Percentiles rank a stretch among this genome's conserved stretches.
These are phyloP conservation scores for Parastagonospora nodorum DNA, from an alignment of 2,329 filamentous ascomycete species.

Conservation along the genomic window DNA sequence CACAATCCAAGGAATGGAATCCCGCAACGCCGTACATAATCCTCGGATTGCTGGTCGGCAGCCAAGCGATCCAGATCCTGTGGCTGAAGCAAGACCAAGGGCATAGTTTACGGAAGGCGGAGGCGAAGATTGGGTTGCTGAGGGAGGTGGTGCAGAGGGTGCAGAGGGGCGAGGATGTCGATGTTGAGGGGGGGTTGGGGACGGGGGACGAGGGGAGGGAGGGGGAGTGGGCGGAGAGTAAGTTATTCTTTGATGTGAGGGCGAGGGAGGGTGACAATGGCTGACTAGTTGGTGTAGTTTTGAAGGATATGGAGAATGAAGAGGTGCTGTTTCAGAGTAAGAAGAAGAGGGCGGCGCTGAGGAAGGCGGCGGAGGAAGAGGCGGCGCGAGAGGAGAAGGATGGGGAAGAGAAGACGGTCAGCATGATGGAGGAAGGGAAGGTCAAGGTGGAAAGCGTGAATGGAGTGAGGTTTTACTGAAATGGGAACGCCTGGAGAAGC, in stretches of 20 bases:
- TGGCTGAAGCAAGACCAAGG: constrained; percentile 75
- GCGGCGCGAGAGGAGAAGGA: constrained; percentile 4
- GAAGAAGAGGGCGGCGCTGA: constrained; percentile 35
- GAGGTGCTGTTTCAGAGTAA: constrained; percentile 59
- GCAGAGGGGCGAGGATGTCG: constrained; percentile 49
- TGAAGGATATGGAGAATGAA: constrained; percentile 70
- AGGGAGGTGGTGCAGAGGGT: constrained; percentile 68
- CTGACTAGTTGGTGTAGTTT: constrained; percentile 52
- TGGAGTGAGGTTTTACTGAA: constrained; percentile 40
- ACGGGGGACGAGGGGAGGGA: constrained; percentile 77
- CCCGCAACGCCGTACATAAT: constrained; percentile 71
- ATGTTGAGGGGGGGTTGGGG: constrained; percentile 82
- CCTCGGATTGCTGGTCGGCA: constrained; percentile 79
- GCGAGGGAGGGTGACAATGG: not conserved
- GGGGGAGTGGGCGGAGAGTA: constrained; percentile 85
- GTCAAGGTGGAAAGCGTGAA: constrained; percentile 36
- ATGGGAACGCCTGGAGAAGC: not conserved
- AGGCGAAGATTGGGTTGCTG: constrained; percentile 77
- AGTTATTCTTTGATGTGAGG: constrained; percentile 35
- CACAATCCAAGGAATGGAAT: constrained; percentile 48
- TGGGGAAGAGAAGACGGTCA: constrained; percentile 22
- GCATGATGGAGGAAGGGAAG: constrained; percentile 21
- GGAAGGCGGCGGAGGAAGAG: constrained; percentile 20
- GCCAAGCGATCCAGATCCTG: constrained; percentile 93
- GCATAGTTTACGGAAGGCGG: constrained; percentile 74